Evolutionary conservation across 257 asterid genomes (phyloP), one percentile per base, ranked within the genome.

Genomic region (Sherardia arvensis): DNA sequence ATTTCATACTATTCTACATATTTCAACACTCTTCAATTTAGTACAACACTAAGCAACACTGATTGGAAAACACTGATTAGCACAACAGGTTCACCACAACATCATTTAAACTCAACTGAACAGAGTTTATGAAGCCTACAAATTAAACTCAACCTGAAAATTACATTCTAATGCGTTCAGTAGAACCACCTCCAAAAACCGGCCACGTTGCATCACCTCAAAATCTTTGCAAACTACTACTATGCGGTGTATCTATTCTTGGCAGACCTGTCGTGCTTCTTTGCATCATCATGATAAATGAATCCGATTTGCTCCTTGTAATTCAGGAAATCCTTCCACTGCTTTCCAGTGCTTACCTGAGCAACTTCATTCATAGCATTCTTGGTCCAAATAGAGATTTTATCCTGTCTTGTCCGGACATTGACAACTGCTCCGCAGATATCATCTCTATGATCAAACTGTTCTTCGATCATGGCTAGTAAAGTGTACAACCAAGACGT

Each of bases 381-480:
- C 84, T 85, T 93, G 29, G 99, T 93, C 99, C 97, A 93, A 25
- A 87, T 14, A 69, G 92, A 51, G 71, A 90, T 83, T 76, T 76
- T 90, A 61, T 93, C 99, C 76, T 85, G 85, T 81, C 60, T 90
- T 59, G 25, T 29, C 70, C 96, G 83, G 59, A 90, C 86, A 77
- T 78, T 90, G 65, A 90, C 86, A 76, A 93, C 96, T 14, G 95
- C 99, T 72, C 99, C 99, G 78, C 99, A 93, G 34, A 93, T 93
- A 65, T 93, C 99, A 75, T 90, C 97, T 69, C 97, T 96, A 73
- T 84, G 53, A 62, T 90, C 89, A 74, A 93, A 93, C 74, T 93
- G 97, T 70, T 93, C 99, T 33, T 97, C 95, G 64, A 93, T 93
- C 96, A 93, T 80, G 55, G 99, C 96, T 66, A 93, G 81, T 77